Conservation (phyloP, 2,329 filamentous ascomycete species). For the Cordyceps pruinosa region DNA sequence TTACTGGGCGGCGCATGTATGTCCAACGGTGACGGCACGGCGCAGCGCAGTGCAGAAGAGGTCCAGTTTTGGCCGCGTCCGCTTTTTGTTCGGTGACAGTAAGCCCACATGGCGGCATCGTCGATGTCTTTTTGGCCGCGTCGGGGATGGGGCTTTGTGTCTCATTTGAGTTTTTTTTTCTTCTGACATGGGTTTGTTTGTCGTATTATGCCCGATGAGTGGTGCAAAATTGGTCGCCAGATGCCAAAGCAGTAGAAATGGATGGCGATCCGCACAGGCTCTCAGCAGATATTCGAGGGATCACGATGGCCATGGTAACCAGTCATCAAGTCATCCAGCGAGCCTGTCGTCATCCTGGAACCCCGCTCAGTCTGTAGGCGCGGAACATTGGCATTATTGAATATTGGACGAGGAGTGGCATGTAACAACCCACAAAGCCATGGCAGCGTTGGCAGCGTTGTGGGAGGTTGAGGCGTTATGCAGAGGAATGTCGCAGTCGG, state of each 20-base stretch:
- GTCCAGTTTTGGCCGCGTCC: conserved; percentile 9
- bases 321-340: too few species aligned
- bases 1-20: not conserved
- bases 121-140: conserved; percentile 2
- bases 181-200: not conserved
- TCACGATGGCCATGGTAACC: not conserved
- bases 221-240: not conserved
- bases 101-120: conserved; percentile 10
- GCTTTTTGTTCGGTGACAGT: conserved; percentile 1
- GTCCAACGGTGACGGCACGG: not conserved
- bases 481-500: not conserved
- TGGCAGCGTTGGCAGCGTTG: not conserved
- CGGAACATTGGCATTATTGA: not conserved
- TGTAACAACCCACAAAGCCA: not conserved
- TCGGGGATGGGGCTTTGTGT: not conserved
- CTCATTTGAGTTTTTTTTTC: not conserved
- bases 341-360: not conserved
- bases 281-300: not conserved
- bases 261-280: not conserved
- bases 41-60: not conserved
- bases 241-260: not conserved
- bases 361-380: not conserved
- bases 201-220: conserved; percentile 3
- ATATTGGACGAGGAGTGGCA: not conserved
- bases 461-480: not conserved